These are phyloP conservation scores for Hirschfeldia incana DNA, from an alignment of 345 rosid genomes.

Conservation along the genomic window DNA sequence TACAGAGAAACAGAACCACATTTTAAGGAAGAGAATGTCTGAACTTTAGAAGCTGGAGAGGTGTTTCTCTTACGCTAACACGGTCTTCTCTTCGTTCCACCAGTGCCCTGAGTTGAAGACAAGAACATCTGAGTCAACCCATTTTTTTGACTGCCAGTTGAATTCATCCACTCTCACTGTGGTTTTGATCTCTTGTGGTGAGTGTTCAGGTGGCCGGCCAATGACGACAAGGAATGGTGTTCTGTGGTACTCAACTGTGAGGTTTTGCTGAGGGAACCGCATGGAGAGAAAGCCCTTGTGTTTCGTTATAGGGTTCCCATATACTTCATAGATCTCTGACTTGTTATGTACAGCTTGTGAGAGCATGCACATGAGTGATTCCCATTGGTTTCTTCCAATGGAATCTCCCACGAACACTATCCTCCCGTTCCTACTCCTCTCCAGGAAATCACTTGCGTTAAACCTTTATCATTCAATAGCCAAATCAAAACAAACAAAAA, in stretches of 20 bases:
- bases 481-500: neutral
- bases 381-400: conserved; percentile 93
- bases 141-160: conserved; percentile 61
- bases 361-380: conserved; percentile 77
- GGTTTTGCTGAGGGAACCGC: conserved; percentile 66
- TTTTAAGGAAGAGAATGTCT: conserved; percentile 7
- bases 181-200: conserved; percentile 41
- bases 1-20: conserved; percentile 29
- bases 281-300: conserved; percentile 90
- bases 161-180: conserved; percentile 63
- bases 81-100: conserved; percentile 80
- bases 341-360: conserved; percentile 54
- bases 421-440: conserved; percentile 69
- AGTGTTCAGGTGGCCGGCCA: conserved; percentile 57
- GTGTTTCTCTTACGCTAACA: conserved; percentile 36
- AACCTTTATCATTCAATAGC: conserved; percentile 51
- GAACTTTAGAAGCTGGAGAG: neutral
- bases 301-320: conserved; percentile 67
- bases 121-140: conserved; percentile 72
- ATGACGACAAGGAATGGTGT: conserved; percentile 64
- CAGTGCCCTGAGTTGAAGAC: conserved; percentile 82
- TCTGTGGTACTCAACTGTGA: conserved; percentile 77
- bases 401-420: conserved; percentile 92
- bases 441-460: conserved; percentile 67
- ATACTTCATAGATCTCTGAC: conserved; percentile 67